Evolutionary conservation across 805 yeast genomes (phyloP), one percentile per base, ranked within the genome.

Genomic region (Sugiyamaella marilandica): DNA sequence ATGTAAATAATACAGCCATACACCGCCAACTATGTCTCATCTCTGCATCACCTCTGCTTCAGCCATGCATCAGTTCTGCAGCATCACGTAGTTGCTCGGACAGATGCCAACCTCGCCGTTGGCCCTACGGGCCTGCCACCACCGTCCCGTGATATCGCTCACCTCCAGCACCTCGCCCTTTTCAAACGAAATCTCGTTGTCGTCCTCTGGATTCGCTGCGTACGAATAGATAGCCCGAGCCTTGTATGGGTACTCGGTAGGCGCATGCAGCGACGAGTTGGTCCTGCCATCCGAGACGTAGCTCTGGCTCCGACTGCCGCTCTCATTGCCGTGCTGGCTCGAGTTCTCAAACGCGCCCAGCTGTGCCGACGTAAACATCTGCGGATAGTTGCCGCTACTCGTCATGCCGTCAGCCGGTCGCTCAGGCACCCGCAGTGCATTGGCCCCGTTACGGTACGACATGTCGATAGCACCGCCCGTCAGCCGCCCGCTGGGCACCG

Each of bases 41-140:
- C 26, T n/a, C 41, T 5, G 29, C 29, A 24, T 7, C 29, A 24
- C 7, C 7, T 7, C 7, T 24, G 29, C 29, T 5, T 24, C 29
- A 7, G 29, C 3, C 7, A 7, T 24, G 10, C 19, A 18, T 32
- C 19, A 29, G 18, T 21, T 31, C 18, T 47, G 50, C 29, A 90
- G 74, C 69, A 87, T 87, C 46, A 92, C 91, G 65, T 92, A 92
- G 70, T 92, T 94, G 62, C 95, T 85, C 48, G 99, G 98, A 69
- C 96, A 90, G 63, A 92, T 92, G 60, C 98, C 99, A 43, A 89
- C 86, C 67, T 90, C 94, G 33, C 99, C 99, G 60, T 82, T 85
- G 8, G 85, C 77, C 64, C 91, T 81, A 68, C 86, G 82, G 39
- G 96, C 97, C 71, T 90, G 96, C 98, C 98, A 92, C 99, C 99